Base-by-base conservation (phyloP, 495 filamentous ascomycete genomes). In the Daldinia grandis region DNA sequence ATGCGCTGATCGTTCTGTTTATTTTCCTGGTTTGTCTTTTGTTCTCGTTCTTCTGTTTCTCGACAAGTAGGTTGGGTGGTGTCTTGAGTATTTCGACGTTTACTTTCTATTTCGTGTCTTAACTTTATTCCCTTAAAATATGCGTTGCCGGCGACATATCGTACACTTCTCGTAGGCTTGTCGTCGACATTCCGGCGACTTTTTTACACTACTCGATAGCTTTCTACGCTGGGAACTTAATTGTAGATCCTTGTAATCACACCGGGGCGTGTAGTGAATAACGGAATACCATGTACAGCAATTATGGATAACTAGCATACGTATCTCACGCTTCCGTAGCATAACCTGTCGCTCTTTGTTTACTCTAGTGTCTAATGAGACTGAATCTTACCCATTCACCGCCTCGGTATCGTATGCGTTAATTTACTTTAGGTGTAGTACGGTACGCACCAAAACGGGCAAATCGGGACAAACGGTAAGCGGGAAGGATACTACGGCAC, bases 401-500 rank as follows among this genome's bases (percentile, higher is more conserved):
- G 69, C 69, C 69, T 67, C 49, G 38, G 27, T 37, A 60, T 49
- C n/a, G 50, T 27, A 17, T 42, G 25, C 17, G 35, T 55, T 50
- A 35, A 25, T 64, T 54, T 55, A 28, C 50, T 33, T 38, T 53
- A 37, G 47, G 49, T 27, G 57, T 58, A 51, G 19, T 60, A 55
- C 56, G 37, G 27, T 68, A 58, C 14, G 24, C 68, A 21, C 58
- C 60, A 17, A 67, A 68, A 68, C 54, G 60, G 56, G 54, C 59
- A 63, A 72, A 59, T 60, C 58, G 64, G 59, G 55, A 61, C 31
- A 60, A 35, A 54, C 59, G 59, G 59, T 68, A 58, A 21, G 42
- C 69, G 63, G 64, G 59, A 72, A 63, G 69, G 63, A 66, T 67
- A 67, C 57, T 47, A 72, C 64, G 69, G 64, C 69, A 72, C 58